phyloP scores from a whole-genome alignment of 306 rosid genomes.

The Morella rubra region DNA sequence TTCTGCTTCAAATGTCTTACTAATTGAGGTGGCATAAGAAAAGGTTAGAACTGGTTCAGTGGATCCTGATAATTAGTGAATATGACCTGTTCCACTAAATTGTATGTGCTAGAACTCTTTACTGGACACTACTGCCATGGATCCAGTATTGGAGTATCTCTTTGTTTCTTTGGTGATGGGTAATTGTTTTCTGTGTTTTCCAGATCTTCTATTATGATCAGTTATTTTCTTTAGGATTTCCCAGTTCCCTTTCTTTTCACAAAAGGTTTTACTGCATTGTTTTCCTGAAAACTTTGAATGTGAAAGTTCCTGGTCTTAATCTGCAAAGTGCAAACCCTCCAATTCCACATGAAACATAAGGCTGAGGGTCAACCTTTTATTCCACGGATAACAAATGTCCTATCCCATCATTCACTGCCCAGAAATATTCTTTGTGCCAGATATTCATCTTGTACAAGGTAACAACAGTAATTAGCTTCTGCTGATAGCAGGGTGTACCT shows the following conservation, averaged over 20 bases:
- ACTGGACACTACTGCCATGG: not conserved
- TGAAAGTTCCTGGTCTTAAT: no score
- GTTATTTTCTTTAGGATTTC: constrained; percentile 11
- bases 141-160: not conserved
- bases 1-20: no score
- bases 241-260: not conserved
- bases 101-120: not conserved
- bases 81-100: no score
- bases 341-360: not conserved
- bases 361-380: not conserved
- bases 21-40: no score
- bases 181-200: not conserved
- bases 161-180: not conserved
- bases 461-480: not conserved
- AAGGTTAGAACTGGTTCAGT: no score
- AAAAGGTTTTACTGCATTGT: not conserved
- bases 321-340: not conserved
- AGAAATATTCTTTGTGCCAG: no score
- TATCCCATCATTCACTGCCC: no score
- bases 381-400: not conserved
- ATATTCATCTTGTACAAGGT: no score
- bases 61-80: not conserved
- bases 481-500: no score
- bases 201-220: not conserved
- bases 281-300: not conserved